Evolutionary conservation across 208 protist genomes (phyloP).

Genomic region (Phytomonas sp.): DNA sequence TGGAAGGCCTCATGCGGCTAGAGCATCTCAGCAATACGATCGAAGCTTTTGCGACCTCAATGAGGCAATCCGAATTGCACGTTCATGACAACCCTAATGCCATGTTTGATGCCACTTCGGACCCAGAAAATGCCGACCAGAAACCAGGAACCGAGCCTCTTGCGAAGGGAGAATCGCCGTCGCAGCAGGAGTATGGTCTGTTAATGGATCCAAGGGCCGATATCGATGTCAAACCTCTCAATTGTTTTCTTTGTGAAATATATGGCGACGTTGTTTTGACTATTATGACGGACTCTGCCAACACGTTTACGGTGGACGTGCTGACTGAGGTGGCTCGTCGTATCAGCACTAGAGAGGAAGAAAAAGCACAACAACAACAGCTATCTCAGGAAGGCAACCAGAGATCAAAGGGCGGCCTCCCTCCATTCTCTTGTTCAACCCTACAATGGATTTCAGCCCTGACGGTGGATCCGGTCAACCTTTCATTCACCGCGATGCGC

Average conservation of each 20-base stretch:
- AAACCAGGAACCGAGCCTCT: background rate
- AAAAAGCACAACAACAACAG: constrained; percentile 13
- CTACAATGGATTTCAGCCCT: constrained; percentile 52
- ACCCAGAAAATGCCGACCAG: background rate
- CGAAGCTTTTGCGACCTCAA: background rate
- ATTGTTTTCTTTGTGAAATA: constrained; percentile 45
- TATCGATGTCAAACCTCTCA: constrained; percentile 31
- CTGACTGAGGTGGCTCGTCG: constrained; percentile 38
- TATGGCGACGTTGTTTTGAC: constrained; percentile 69
- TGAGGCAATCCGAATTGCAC: background rate
- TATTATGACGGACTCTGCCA: constrained; percentile 45
- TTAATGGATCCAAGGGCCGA: constrained; percentile 36
- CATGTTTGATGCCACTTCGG: background rate
- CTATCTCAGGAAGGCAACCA: background rate
- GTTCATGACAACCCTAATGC: background rate
- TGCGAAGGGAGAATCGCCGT: background rate
- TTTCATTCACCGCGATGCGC: constrained; percentile 70
- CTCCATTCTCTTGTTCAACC: constrained; percentile 19
- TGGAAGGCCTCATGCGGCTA: constrained; percentile 64
- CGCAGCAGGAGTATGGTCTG: constrained; percentile 11
- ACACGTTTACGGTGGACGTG: constrained; percentile 43
- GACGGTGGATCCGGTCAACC: constrained; percentile 37
- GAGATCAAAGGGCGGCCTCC: background rate
- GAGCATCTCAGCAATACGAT: constrained; percentile 43
- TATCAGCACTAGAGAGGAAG: constrained; percentile 25